Percentiles rank a stretch among this genome's conserved stretches.
phyloP scores from a whole-genome alignment of 2,329 filamentous ascomycete genomes.

The Corynespora cassiicola region DNA sequence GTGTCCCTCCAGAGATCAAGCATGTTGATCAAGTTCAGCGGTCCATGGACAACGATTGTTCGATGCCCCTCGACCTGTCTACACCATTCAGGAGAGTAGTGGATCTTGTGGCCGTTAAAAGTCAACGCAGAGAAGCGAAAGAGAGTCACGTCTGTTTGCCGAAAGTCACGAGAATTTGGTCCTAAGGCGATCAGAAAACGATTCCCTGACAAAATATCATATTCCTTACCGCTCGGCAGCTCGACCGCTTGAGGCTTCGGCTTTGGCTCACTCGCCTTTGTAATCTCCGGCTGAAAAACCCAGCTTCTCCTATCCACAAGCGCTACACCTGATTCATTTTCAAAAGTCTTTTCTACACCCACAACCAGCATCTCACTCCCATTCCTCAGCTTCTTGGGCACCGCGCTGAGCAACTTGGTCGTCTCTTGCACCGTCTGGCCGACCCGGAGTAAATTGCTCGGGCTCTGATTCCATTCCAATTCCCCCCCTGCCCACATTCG shows the following conservation, averaged over 20 bases:
- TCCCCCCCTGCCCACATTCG: constrained; percentile 93
- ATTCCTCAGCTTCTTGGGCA: constrained; percentile 57
- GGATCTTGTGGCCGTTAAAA: constrained; percentile 92
- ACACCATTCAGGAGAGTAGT: constrained; percentile 78
- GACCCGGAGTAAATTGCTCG: constrained; percentile 25
- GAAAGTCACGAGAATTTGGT: constrained; percentile 62
- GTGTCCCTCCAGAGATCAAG: constrained; percentile 42
- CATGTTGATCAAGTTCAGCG: constrained; percentile 69
- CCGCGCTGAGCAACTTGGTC: constrained; percentile 52
- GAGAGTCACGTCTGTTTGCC: constrained; percentile 73
- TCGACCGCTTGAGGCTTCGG: no score
- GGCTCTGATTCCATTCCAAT: constrained; percentile 60
- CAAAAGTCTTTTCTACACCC: constrained; percentile 62
- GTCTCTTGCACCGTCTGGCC: constrained; percentile 50
- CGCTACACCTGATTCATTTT: constrained; percentile 37
- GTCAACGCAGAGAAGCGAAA: constrained; percentile 92
- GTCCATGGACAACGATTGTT: constrained; percentile 83
- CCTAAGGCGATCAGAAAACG: no score
- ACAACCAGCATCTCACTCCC: constrained; percentile 66
- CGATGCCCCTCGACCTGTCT: constrained; percentile 75
- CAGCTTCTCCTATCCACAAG: constrained; percentile 44
- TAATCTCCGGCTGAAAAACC: constrained; percentile 54
- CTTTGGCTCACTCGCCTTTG: constrained; percentile 42
- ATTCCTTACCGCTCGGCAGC: constrained; percentile 21
- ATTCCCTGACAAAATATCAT: no score